Percentiles rank a stretch among this genome's conserved stretches.
Conservation (phyloP, 805 yeast species). For the Teunomyces lycoperdinae region DNA sequence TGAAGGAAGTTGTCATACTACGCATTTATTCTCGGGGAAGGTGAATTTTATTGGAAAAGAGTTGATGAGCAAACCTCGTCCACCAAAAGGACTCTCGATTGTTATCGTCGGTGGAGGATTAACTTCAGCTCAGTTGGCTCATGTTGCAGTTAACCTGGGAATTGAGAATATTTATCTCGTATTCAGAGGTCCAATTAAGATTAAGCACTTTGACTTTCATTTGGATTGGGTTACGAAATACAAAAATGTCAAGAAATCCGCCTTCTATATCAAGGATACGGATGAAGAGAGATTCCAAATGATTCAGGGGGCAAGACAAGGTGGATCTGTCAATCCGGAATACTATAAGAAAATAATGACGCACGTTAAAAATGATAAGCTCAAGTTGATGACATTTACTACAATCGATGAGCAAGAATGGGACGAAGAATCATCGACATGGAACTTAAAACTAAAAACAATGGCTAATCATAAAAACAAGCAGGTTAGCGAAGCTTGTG, state of each 20-base stretch:
- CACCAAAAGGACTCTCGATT: slow-evolving; percentile 10
- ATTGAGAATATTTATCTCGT: slow-evolving; percentile 31
- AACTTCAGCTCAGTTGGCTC: slow-evolving; percentile 46
- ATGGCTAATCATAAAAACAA: slow-evolving; percentile 5
- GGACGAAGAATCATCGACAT: slow-evolving; percentile 20
- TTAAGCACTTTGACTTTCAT: slow-evolving; percentile 48
- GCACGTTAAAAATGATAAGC: slow-evolving; percentile 28
- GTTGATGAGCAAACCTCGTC: slow-evolving; percentile 8
- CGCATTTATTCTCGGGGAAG: slow-evolving; percentile 28
- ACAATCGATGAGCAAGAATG: slow-evolving; percentile 23
- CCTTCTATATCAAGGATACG: slow-evolving; percentile 41
- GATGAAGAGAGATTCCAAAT: slow-evolving; percentile 41
- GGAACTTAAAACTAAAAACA: slow-evolving; percentile 20
- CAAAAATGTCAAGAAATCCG: slow-evolving; percentile 42
- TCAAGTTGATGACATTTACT: slow-evolving; percentile 28
- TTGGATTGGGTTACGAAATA: slow-evolving; percentile 51
- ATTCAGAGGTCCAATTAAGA: slow-evolving; percentile 35
- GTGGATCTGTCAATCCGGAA: slow-evolving; percentile 47
- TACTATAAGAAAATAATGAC: slow-evolving; percentile 31
- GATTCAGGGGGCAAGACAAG: slow-evolving; percentile 42
- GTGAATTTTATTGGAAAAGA: slow-evolving; percentile 23
- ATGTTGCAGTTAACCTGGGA: slow-evolving; percentile 31
- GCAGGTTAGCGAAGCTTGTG: slow-evolving; percentile 4
- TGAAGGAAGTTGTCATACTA: slow-evolving; percentile 34
- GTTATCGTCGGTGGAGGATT: slow-evolving; percentile 47